Base-by-base conservation (phyloP, 352 stramenopile genomes). In the Pythium oligandrum region DNA sequence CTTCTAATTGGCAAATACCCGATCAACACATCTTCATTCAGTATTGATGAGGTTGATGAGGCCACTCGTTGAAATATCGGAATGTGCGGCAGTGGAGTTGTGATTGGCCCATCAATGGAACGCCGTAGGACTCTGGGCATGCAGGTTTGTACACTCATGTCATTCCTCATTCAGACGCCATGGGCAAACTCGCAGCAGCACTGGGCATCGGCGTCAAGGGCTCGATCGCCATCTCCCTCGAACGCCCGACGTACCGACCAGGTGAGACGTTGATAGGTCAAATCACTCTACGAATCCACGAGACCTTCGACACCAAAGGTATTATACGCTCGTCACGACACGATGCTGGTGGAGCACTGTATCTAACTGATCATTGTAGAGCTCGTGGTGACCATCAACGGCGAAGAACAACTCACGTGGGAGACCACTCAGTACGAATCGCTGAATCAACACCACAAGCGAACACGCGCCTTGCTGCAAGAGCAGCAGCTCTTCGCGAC, bases 121-220 rank as follows among this genome's bases (percentile, higher is more conserved):
- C 17, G 17, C 17, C 17, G 17, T 26, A 26, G 0, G 17, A 26
- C 17, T 26, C 17, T 26, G 17, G 17, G 17, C 17, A 26, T 26
- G 17, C 17, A 26, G 17, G 17, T 26, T 26, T 26, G 17, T 26
- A 26, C 17, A 26, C 17, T 26, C 17, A 0, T 26, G 17, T 26
- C 17, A 26, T 26, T 26, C 17, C 17, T 26, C 17, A 26, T 26
- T 26, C 17, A 6, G 8, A 35, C 34, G 35, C 40, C 34, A 62
- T 62, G 48, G 55, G 55, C 48, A 52, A 57, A 31, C 40, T 62
- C 55, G 48, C 48, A 10, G 54, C 52, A 35, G 42, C 42, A 38
- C 42, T 62, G 32, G 50, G 50, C 11, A 53, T 62, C 26, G 44
- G 44, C 43, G 55, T 62, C 55, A 62, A 62, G 38, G 55, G 55